A percentile compares a stretch with the other conserved stretches of the same genome.
These are phyloP conservation scores for Coniferiporia weirii DNA, from an alignment of 1,284 basidiomycete genomes.

Conservation along the genomic window DNA sequence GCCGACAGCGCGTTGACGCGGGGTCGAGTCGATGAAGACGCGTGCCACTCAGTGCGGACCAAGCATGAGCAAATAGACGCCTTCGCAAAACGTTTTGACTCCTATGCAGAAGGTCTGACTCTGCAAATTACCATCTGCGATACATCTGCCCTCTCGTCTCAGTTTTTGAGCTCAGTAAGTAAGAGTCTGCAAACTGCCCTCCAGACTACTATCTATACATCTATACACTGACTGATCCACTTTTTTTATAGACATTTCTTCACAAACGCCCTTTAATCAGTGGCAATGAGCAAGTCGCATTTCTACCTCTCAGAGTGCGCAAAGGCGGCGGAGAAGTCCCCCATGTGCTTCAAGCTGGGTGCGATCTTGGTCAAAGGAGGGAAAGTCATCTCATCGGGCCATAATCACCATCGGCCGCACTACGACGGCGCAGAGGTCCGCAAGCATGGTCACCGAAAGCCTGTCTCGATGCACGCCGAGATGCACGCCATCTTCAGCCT, in stretches of 20 bases:
- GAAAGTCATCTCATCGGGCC: conserved; percentile 47
- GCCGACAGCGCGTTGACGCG: too few species aligned
- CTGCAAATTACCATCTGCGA: background rate
- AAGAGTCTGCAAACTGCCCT: background rate
- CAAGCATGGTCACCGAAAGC: conserved; percentile 41
- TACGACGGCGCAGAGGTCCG: conserved; percentile 44
- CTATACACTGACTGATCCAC: too few species aligned
- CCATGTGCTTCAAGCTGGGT: conserved; percentile 53
- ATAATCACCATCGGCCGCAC: conserved; percentile 51
- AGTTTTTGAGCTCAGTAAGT: too few species aligned
- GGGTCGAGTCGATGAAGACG: background rate
- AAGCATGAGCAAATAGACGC: background rate
- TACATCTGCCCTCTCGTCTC: background rate
- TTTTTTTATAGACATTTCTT: background rate
- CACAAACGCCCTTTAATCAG: background rate
- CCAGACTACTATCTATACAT: background rate
- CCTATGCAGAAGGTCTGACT: background rate
- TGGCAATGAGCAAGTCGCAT: conserved; percentile 43
- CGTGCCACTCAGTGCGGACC: background rate
- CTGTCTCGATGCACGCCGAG: conserved; percentile 57
- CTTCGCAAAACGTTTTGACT: background rate
- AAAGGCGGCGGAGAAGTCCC: conserved; percentile 45
- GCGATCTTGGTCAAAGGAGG: conserved; percentile 54
- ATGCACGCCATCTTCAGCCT: conserved; percentile 54
- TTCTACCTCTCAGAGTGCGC: conserved; percentile 50